phyloP scores from a whole-genome alignment of 2,329 filamentous ascomycete genomes.

The Hypoxylon sp. region DNA sequence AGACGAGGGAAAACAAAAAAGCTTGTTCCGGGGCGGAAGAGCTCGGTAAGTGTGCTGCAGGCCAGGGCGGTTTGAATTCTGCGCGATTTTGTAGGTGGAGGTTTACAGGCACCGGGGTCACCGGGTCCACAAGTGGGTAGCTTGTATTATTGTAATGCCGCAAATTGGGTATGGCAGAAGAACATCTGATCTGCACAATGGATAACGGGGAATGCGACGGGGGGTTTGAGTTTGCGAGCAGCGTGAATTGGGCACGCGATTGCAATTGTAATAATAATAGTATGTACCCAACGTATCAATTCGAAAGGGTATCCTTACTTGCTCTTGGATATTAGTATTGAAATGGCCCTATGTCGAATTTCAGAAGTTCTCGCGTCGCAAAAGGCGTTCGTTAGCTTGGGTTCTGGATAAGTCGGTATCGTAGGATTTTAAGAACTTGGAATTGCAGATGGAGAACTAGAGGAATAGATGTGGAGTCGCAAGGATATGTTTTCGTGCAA shows the following conservation, averaged over 20 bases:
- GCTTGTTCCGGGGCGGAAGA: conserved; percentile 49
- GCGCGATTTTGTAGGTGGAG: conserved; percentile 53
- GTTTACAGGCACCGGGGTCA: conserved; percentile 44
- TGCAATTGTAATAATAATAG: background rate
- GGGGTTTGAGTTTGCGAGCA: conserved; percentile 13
- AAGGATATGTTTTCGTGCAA: conserved; percentile 40
- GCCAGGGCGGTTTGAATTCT: conserved; percentile 43
- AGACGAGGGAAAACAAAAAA: conserved; percentile 46
- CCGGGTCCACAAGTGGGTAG: conserved; percentile 48
- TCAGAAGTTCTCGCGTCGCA: conserved; percentile 17
- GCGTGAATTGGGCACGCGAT: conserved; percentile 32
- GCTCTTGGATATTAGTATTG: conserved; percentile 3
- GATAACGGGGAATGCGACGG: conserved; percentile 44
- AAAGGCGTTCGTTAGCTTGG: conserved; percentile 13
- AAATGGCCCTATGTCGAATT: conserved; percentile 8
- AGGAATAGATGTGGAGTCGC: conserved; percentile 38
- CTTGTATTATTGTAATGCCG: conserved; percentile 45
- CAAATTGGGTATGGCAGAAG: conserved; percentile 44
- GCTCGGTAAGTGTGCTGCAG: conserved; percentile 42
- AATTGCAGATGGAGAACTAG: conserved; percentile 35
- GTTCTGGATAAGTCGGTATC: conserved; percentile 22
- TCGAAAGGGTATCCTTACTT: conserved; percentile 22
- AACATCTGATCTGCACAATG: conserved; percentile 43
- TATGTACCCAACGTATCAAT: no score
- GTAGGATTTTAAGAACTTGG: conserved; percentile 41